Conservation (phyloP, 2,329 filamentous ascomycete species). For the Coniochaeta sp. region DNA sequence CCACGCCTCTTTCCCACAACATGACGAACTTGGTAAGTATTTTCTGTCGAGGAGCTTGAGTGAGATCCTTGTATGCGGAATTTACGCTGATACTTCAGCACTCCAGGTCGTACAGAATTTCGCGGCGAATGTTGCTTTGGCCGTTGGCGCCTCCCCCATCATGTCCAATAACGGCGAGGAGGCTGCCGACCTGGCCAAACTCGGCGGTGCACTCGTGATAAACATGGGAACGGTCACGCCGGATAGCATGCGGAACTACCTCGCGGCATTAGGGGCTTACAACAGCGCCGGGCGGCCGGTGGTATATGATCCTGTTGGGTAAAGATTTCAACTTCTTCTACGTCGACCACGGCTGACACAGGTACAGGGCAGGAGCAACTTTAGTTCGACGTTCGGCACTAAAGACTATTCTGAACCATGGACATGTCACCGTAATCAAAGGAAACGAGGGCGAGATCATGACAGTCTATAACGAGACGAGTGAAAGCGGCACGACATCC, state of each 20-base stretch:
- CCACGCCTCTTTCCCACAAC: conserved; percentile 77
- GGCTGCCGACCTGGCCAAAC: conserved; percentile 67
- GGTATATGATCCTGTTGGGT: conserved; percentile 84
- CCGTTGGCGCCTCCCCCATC: conserved; percentile 81
- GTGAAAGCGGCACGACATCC: conserved; percentile 6
- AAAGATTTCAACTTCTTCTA: conserved; percentile 17
- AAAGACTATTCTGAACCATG: conserved; percentile 59
- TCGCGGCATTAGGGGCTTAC: conserved; percentile 70
- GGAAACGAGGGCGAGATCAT: conserved; percentile 87
- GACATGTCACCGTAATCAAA: conserved; percentile 84
- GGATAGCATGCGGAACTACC: conserved; percentile 63
- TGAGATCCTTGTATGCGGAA: not conserved
- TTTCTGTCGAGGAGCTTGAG: not conserved
- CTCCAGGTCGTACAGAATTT: conserved; percentile 77
- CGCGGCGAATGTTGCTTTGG: conserved; percentile 81
- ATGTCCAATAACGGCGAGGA: conserved; percentile 88
- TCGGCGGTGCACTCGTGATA: conserved; percentile 74
- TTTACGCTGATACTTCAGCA: not conserved
- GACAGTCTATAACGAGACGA: conserved; percentile 45
- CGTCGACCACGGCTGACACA: not conserved
- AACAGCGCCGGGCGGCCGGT: conserved; percentile 69
- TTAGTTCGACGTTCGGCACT: conserved; percentile 63
- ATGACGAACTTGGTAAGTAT: conserved; percentile 79
- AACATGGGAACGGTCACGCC: conserved; percentile 92
- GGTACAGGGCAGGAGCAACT: conserved; percentile 65